Conservation (phyloP, 1,284 basidiomycete species). For the Cryptococcus sp. region DNA sequence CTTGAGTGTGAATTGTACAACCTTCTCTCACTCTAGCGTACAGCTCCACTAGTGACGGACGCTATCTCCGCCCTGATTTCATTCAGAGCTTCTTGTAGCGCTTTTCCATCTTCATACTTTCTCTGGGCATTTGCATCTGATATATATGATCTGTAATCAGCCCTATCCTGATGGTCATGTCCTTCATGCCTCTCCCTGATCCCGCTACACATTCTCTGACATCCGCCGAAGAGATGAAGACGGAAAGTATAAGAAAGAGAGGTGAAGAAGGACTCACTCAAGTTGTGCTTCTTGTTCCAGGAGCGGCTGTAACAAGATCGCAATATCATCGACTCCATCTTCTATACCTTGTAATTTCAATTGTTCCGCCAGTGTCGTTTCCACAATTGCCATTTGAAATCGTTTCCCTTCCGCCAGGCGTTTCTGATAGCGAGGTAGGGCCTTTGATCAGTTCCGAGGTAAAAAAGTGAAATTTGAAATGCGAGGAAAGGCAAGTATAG, state of each 20-base stretch:
- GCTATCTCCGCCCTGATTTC: constrained; percentile 79
- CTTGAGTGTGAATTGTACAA: too few species aligned
- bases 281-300: constrained; percentile 85
- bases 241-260: background rate
- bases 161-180: background rate
- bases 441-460: constrained; percentile 45
- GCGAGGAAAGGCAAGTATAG: too few species aligned
- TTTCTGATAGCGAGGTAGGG: constrained; percentile 59
- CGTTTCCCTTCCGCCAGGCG: constrained; percentile 23
- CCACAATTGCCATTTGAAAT: constrained; percentile 23
- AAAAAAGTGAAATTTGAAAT: constrained; percentile 1
- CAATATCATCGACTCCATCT: constrained; percentile 57
- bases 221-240: background rate
- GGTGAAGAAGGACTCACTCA: constrained; percentile 50
- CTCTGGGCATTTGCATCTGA: constrained; percentile 75
- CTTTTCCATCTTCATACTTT: constrained; percentile 85
- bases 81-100: constrained; percentile 64
- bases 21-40: too few species aligned
- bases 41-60: constrained; percentile 50
- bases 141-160: constrained; percentile 30
- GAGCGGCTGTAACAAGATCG: constrained; percentile 70
- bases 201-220: background rate
- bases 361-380: constrained; percentile 28
- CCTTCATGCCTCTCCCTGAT: background rate
- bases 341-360: constrained; percentile 18